phyloP scores from a whole-genome alignment of 108 stramenopile genomes.

The Skeletonema costatum region DNA sequence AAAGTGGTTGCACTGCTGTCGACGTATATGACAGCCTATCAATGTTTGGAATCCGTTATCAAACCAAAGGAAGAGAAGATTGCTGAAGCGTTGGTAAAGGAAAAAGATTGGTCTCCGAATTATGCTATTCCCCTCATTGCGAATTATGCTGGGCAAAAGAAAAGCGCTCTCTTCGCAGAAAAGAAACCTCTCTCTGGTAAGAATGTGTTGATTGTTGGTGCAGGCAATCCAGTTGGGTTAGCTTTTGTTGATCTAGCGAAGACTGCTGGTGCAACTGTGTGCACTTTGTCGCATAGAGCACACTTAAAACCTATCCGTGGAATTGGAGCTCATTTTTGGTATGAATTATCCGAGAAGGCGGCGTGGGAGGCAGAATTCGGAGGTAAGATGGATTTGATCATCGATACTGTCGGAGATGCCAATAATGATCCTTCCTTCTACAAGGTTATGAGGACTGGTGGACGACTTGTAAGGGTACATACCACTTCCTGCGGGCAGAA shows the following conservation, averaged over 20 bases:
- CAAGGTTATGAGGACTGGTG: background rate
- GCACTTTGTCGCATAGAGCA: constrained; percentile 16
- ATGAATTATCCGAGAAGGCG: background rate
- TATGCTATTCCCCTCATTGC: background rate
- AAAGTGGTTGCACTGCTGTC: constrained; percentile 60
- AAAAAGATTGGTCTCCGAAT: too few relatives aligned
- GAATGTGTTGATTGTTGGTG: constrained; percentile 69
- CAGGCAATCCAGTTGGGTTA: constrained; percentile 49
- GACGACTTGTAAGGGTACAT: background rate
- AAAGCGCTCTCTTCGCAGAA: background rate
- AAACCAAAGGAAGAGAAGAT: too few relatives aligned
- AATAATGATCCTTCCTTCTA: background rate
- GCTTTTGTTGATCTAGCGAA: constrained; percentile 66
- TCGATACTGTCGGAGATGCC: background rate
- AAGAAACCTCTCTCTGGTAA: constrained; percentile 49
- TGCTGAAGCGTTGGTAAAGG: background rate
- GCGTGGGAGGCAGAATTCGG: background rate
- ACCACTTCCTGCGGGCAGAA: background rate
- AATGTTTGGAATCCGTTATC: constrained; percentile 19
- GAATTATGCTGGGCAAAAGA: background rate
- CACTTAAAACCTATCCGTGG: background rate
- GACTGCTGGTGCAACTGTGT: constrained; percentile 55
- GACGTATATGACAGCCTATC: constrained; percentile 79
- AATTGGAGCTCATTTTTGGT: background rate
- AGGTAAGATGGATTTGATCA: background rate